phyloP scores from a whole-genome alignment of 2,329 filamentous ascomycete species.

The Trichoderma gracile region DNA sequence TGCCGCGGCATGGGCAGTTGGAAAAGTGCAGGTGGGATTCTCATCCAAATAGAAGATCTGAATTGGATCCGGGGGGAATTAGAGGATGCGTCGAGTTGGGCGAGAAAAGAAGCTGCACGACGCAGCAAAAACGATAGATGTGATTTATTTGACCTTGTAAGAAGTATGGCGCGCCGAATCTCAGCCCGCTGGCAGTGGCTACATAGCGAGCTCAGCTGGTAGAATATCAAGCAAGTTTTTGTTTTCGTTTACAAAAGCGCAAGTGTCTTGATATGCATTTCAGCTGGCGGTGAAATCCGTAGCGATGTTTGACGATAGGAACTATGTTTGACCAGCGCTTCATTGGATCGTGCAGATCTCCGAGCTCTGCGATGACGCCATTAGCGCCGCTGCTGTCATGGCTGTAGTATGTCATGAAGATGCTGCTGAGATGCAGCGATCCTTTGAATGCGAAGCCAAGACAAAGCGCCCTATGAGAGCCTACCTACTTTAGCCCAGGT shows the following conservation, averaged over 20 bases:
- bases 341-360: neutral
- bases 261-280: neutral
- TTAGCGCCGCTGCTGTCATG: conserved; percentile 2
- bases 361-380: conserved; percentile 16
- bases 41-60: conserved; percentile 43
- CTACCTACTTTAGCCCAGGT: too few species aligned
- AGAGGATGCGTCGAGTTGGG: conserved; percentile 28
- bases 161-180: conserved; percentile 15
- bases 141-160: conserved; percentile 14
- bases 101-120: conserved; percentile 26
- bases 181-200: neutral
- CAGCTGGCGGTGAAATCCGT: neutral
- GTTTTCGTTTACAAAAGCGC: neutral
- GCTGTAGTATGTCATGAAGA: neutral
- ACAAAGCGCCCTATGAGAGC: neutral
- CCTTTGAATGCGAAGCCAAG: conserved; percentile 1
- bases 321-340: neutral
- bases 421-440: conserved; percentile 1
- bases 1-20: conserved; percentile 70
- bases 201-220: conserved; percentile 2
- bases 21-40: conserved; percentile 81
- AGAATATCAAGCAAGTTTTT: conserved; percentile 14
- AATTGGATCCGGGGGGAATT: conserved; percentile 10
- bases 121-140: conserved; percentile 27
- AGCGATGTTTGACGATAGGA: neutral